Base-by-base conservation (phyloP, 2,329 filamentous ascomycete genomes). In the Scytalidium sp. region DNA sequence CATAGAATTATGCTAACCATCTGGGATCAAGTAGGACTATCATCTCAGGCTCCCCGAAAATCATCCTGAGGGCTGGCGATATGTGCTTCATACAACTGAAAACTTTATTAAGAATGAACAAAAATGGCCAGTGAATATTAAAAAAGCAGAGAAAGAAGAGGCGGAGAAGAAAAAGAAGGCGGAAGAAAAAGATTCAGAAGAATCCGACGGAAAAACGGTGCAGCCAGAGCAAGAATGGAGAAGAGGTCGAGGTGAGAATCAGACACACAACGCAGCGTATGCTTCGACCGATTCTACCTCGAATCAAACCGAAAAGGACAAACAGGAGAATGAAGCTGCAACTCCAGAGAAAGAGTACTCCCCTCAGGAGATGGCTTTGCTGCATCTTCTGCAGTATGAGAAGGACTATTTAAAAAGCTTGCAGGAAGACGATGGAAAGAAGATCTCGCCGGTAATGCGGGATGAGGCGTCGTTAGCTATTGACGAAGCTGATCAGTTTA, bases 401-500 rank as follows among this genome's bases (percentile, higher is more conserved):
- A 70, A 68, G 39, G 64, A 71, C 10, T 70, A 75, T 50, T 65
- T 73, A 1, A 54, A 60, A 19, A 63, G 57, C 1, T 61, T 78
- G 2, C 60, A 70, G 45, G 62, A 68, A 40, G 75, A 78, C 46
- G 66, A 74, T 40, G 74, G 74, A 17, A 70, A 67, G 47, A 60
- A 61, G 3, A 56, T 56, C 3, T 71, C 68, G 15, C 70, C 71
- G 9, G 62, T 67, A 25, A 61, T 54, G 2, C 56, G 65, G 19
- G 63, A 64, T 11, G 50, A 62, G 2, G 62, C 56, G 0, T 58
- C 60, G 1, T 64, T 71, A 9, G 60, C 62, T 6, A 71, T 79
- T 47, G 72, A 78, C 44, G 75, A 77, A 55, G 64, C 67, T 2
- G 77, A 80, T 52, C 74, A 78, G 40, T 75, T 75, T 53, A 72